Evolutionary conservation across 768 basidiomycete genomes (phyloP), one percentile per base, ranked within the genome.

Genomic region (Butyriboletus loyo): DNA sequence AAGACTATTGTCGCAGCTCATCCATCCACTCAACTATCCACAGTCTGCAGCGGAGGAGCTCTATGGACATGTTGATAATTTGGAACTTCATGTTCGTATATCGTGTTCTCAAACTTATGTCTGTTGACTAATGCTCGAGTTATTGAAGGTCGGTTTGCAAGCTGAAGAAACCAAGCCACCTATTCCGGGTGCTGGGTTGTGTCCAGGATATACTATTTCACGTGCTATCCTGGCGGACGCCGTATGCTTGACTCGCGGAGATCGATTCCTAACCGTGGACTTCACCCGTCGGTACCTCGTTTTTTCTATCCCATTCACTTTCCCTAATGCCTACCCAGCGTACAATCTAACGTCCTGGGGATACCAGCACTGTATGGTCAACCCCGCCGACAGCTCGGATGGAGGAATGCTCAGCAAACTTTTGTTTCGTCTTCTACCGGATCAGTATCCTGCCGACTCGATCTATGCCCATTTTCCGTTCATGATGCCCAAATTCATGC

Each of bases 161-260:
- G 86, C 87, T 6, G 90, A 92, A 66, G 75, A 90, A 59, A 63
- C 86, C 3, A 92, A 91, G 63, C 55, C 60, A 3, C 79, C 83
- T 7, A 75, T 75, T 22, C 78, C 82, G 1, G 91, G 89, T 7
- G 84, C 87, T 7, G 90, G 89, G 11, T 65, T 92, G 5, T 91
- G 89, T 65, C 89, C 89, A 5, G 87, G 89, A 25, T 91, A 84
- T 71, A 92, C 91, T 5, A 86, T 89, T 57, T 89, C 89, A 7
- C 77, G 91, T 39, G 87, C 89, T n/a, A 92, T 94, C 56, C 74
- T 94, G 14, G 77, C 84, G 11, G 89, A 91, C 64, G 89, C 89
- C 2, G 84, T 91, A 32, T 82, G 77, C 55, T 73, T 92, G 52
- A 82, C 80, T 28, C 81, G 90, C 30, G 89, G 91, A 7, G 91